phyloP scores from a whole-genome alignment of 139 green algal genomes.

The Chara braunii region DNA sequence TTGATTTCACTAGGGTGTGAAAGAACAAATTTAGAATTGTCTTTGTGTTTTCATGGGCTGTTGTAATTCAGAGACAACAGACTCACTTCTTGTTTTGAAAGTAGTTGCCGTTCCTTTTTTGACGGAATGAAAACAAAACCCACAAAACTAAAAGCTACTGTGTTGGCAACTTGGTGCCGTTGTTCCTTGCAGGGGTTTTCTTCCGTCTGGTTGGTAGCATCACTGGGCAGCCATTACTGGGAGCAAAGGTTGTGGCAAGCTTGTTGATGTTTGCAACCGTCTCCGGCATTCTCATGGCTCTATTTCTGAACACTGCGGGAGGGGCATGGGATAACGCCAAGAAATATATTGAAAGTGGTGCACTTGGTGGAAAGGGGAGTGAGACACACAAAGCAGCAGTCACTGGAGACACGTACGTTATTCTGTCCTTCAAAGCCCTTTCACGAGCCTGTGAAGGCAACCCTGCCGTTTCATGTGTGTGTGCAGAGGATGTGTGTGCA shows the following conservation, averaged over 20 bases:
- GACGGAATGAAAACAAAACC: too few relatives aligned
- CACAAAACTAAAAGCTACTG: too few relatives aligned
- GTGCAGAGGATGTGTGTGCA: neutral
- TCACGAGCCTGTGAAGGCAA: neutral
- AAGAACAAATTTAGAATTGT: too few relatives aligned
- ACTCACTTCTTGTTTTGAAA: too few relatives aligned
- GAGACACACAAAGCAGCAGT: slow-evolving; percentile 60
- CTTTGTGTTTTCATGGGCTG: too few relatives aligned
- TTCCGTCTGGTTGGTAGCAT: slow-evolving; percentile 43
- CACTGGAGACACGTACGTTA: slow-evolving; percentile 54
- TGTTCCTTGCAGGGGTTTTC: slow-evolving; percentile 38
- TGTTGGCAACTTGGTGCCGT: too few relatives aligned
- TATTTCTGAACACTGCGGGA: slow-evolving; percentile 51
- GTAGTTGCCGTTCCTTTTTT: too few relatives aligned
- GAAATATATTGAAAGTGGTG: slow-evolving; percentile 61
- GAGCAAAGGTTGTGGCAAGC: slow-evolving; percentile 41
- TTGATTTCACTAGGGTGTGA: too few relatives aligned
- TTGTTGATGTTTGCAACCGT: slow-evolving; percentile 61
- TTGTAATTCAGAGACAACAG: too few relatives aligned
- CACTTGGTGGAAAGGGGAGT: slow-evolving; percentile 52
- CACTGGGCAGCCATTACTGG: slow-evolving; percentile 52
- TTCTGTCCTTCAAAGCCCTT: neutral
- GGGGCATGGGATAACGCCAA: slow-evolving; percentile 68
- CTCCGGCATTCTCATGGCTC: slow-evolving; percentile 50
- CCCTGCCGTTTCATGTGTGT: neutral